These are phyloP conservation scores for Canavalia ensiformis DNA, from an alignment of 306 rosid species.

Conservation along the genomic window DNA sequence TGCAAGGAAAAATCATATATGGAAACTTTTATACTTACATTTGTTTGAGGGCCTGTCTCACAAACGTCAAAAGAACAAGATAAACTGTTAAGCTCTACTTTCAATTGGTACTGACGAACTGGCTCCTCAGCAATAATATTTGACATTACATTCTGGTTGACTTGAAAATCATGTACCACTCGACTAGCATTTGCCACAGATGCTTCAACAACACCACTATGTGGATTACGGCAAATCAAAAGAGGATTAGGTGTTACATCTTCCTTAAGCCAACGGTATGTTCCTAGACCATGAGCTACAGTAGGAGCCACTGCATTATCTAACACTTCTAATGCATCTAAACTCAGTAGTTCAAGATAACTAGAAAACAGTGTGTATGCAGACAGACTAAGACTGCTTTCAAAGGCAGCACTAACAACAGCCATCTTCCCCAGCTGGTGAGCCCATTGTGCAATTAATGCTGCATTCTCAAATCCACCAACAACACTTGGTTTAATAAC, in stretches of 20 bases:
- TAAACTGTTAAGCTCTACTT: slow-evolving; percentile 55
- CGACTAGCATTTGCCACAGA: slow-evolving; percentile 73
- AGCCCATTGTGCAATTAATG: slow-evolving; percentile 86
- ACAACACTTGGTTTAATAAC: slow-evolving; percentile 94
- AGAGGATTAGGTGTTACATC: slow-evolving; percentile 71
- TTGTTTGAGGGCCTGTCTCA: slow-evolving; percentile 72
- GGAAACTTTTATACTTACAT: slow-evolving; percentile 63
- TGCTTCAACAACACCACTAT: slow-evolving; percentile 78
- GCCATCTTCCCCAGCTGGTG: slow-evolving; percentile 87
- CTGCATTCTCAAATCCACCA: slow-evolving; percentile 95
- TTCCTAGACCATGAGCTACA: slow-evolving; percentile 92
- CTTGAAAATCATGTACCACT: slow-evolving; percentile 63
- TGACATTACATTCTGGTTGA: slow-evolving; percentile 61
- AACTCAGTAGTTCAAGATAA: slow-evolving; percentile 76
- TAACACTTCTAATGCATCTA: slow-evolving; percentile 51
- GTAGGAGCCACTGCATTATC: slow-evolving; percentile 55
- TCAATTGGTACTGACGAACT: slow-evolving; percentile 60
- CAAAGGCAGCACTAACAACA: slow-evolving; percentile 90
- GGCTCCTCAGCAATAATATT: slow-evolving; percentile 57
- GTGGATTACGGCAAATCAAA: slow-evolving; percentile 63
- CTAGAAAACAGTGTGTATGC: slow-evolving; percentile 83
- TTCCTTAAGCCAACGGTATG: slow-evolving; percentile 89
- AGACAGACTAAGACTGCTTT: slow-evolving; percentile 91
- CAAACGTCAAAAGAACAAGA: slow-evolving; percentile 69
- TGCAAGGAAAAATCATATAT: not conserved